These are phyloP conservation scores for Clavispora asparagi DNA, from an alignment of 805 yeast species.

Conservation along the genomic window DNA sequence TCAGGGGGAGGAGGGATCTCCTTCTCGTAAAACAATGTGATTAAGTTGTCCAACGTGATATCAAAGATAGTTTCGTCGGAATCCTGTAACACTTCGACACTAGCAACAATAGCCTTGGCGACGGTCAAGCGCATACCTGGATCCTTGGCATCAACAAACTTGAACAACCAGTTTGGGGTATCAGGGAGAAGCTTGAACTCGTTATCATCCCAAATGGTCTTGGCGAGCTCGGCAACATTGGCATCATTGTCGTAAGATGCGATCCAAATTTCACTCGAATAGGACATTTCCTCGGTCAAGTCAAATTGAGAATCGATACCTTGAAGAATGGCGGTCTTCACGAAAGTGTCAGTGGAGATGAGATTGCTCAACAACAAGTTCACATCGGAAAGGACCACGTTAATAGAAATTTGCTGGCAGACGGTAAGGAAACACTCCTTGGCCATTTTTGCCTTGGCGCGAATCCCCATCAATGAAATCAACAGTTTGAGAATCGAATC, in stretches of 20 bases:
- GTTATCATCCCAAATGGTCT: slow-evolving; percentile 83
- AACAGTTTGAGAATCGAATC: slow-evolving; percentile 55
- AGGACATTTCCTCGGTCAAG: slow-evolving; percentile 42
- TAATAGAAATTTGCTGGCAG: slow-evolving; percentile 69
- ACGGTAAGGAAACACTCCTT: slow-evolving; percentile 79
- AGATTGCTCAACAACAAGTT: slow-evolving; percentile 50
- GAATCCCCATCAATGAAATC: slow-evolving; percentile 61
- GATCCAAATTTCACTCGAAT: slow-evolving; percentile 71
- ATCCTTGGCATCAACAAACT: slow-evolving; percentile 49
- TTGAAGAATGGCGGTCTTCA: slow-evolving; percentile 75
- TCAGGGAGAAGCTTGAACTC: slow-evolving; percentile 42
- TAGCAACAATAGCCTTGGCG: slow-evolving; percentile 65
- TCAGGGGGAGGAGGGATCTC: slow-evolving; percentile 73
- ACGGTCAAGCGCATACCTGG: slow-evolving; percentile 68
- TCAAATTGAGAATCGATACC: slow-evolving; percentile 80
- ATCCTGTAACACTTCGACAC: slow-evolving; percentile 34
- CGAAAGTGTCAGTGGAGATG: slow-evolving; percentile 61
- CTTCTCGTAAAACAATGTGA: slow-evolving; percentile 53
- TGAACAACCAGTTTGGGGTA: slow-evolving; percentile 44
- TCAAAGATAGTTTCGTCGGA: slow-evolving; percentile 20
- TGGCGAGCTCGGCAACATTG: slow-evolving; percentile 58
- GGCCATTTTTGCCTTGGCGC: slow-evolving; percentile 74
- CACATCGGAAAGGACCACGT: slow-evolving; percentile 54
- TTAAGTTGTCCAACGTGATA: slow-evolving; percentile 38
- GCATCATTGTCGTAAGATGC: slow-evolving; percentile 70